Percentiles rank a stretch among this genome's conserved stretches.
phyloP scores from a whole-genome alignment of 345 rosid genomes.

The Salix arbutifolia region DNA sequence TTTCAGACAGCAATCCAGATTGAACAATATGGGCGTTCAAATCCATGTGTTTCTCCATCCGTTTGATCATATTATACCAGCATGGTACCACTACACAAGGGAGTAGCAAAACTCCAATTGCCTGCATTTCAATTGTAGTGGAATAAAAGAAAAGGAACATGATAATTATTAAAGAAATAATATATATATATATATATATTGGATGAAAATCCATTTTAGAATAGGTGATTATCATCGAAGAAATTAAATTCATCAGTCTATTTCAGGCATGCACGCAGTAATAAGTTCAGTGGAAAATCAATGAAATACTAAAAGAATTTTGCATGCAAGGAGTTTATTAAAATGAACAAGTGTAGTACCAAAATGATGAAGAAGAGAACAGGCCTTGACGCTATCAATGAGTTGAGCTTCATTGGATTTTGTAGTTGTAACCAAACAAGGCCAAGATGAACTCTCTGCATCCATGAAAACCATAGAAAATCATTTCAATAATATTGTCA shows the following conservation, averaged over 20 bases:
- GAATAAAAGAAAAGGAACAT: neutral
- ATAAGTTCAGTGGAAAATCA: no score
- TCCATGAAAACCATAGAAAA: neutral
- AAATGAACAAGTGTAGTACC: conserved; percentile 7
- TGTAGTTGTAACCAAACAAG: neutral
- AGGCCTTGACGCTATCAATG: conserved; percentile 21
- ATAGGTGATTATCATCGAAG: neutral
- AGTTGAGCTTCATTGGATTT: conserved; percentile 26
- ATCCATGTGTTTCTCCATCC: conserved; percentile 9
- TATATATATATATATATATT: no score
- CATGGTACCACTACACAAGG: conserved; percentile 28
- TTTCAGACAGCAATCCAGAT: conserved; percentile 24
- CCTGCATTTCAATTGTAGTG: conserved; percentile 22
- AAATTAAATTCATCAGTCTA: no score
- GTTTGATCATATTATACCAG: conserved; percentile 23
- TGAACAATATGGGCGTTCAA: neutral
- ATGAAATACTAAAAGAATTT: neutral
- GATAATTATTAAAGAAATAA: neutral
- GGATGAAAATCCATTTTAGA: neutral
- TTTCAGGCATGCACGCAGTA: neutral
- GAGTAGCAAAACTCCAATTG: conserved; percentile 27
- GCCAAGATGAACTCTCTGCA: neutral
- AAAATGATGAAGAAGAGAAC: conserved; percentile 18
- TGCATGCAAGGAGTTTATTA: no score
- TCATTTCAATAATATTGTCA: neutral